Evolutionary conservation across 2,329 filamentous ascomycete genomes (phyloP).

Genomic region (Ophiostoma sp.): DNA sequence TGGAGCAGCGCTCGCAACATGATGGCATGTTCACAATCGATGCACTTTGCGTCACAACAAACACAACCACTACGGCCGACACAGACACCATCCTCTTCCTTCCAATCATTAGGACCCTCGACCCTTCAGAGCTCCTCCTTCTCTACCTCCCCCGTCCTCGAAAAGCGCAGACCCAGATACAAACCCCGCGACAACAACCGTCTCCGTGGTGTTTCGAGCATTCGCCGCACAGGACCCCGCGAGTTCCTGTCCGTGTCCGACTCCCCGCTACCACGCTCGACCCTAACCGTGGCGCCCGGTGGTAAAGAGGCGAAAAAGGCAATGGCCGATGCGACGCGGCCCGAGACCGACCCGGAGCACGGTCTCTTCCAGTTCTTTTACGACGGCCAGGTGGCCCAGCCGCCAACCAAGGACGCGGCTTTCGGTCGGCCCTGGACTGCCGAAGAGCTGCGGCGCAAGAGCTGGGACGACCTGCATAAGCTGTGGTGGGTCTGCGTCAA

Average conservation of each 20-base stretch:
- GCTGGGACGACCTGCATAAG: slow-evolving; percentile 87
- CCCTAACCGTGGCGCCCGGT: slow-evolving; percentile 34
- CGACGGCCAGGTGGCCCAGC: slow-evolving; percentile 63
- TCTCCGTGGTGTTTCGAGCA: slow-evolving; percentile 76
- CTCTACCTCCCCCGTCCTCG: slow-evolving; percentile 56
- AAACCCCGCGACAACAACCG: slow-evolving; percentile 73
- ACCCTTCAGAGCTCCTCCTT: slow-evolving; percentile 40
- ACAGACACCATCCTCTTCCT: background rate
- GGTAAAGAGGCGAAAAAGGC: background rate
- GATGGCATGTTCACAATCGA: slow-evolving; percentile 11
- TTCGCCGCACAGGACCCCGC: slow-evolving; percentile 73
- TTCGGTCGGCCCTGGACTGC: slow-evolving; percentile 83
- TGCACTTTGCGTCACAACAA: slow-evolving; percentile 8
- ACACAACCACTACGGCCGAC: background rate
- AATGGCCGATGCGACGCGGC: slow-evolving; percentile 53
- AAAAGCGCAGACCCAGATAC: slow-evolving; percentile 44
- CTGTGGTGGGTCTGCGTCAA: slow-evolving; percentile 94
- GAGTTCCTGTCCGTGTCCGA: slow-evolving; percentile 73
- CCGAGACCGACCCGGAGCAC: slow-evolving; percentile 69
- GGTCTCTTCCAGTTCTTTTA: slow-evolving; percentile 94
- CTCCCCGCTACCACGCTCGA: slow-evolving; percentile 71
- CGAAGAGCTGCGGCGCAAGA: slow-evolving; percentile 82
- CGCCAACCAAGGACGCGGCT: slow-evolving; percentile 67
- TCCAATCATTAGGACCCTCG: background rate
- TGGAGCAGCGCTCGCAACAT: slow-evolving; percentile 4